Evolutionary conservation across 768 basidiomycete species (phyloP), one percentile per base, ranked within the genome.

Genomic region (Ramaria sp.): DNA sequence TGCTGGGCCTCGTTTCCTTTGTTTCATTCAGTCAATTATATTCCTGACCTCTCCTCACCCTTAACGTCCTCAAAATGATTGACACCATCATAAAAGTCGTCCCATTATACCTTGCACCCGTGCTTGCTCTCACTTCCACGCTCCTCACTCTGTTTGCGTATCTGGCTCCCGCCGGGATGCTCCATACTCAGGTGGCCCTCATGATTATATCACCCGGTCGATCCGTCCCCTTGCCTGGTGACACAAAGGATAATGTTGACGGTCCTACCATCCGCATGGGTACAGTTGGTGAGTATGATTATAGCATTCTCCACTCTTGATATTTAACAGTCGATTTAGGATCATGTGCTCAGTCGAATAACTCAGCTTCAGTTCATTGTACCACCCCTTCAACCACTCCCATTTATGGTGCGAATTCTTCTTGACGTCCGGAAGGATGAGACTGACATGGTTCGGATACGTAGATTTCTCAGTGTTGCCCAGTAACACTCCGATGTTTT

Each of bases 191-290:
- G 61, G 86, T 90, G 19, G 74, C 84, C 6, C 73, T 91, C 37
- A 70, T 88, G 46, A 78, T 74, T 1, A 82, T 91, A 3, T 73
- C 75, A 2, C 85, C 86, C 17, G 59, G 45, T 22, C 31, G 57
- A 11, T 82, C 82, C 1, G 70, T 75, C 9, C 51, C 60, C 20
- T 66, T 77, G 73, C 19, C 64, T 72, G 30, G 58, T 47, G 15
- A 61, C 20, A 69, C 67, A 38, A 60, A 63, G 51, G 62, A 53
- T 22, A 62, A 43, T 5, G 64, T 82, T 11, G 86, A 89, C 66
- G 88, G 88, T 7, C 83, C 88, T 3, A 82, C 77, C 49, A 67
- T 86, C 37, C 79, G 83, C 64, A 64, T 88, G 45, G 88, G 88
- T 19, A 65, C 78, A 11, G 68, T 90, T 43, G 88, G 87, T 81